Base-by-base conservation (phyloP, 768 basidiomycete species). In the Asterophora parasitica region DNA sequence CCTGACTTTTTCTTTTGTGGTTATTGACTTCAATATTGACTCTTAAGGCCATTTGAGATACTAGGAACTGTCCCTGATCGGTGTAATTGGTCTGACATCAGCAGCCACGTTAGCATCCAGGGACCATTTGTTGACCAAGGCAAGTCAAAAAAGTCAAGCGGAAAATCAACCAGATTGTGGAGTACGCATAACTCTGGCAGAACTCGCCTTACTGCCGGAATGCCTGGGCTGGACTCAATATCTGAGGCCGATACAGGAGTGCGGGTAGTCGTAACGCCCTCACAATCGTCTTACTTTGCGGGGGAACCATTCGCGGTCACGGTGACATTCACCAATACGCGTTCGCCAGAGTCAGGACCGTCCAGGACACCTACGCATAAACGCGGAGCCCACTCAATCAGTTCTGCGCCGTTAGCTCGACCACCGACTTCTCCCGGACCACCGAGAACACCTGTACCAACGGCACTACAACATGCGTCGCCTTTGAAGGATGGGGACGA, bases 241-340 rank as follows among this genome's bases (percentile, higher is more conserved):
- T 53, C 46, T 37, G 66, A 66, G 42, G 44, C 57, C 39, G 79
- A 79, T 42, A 70, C 77, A 11, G 73, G 74, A 35, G 74, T 90
- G 4, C 81, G 84, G 31, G 81, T 90, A 32, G 76, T 80, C 20
- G 83, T 88, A 16, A 77, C 78, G 0, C 94, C 94, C 1, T 75
- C 87, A 0, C 87, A 92, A 52, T 86, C 90, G 0, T 89, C 92
- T 0, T 97, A 87, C 68, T 97, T 94, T 63, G 91, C 94, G 0
- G 94, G 94, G 48, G 94, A 97, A 65, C 71, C 78, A 0, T 91
- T 95, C 66, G 73, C 82, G 2, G 90, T 89, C 10, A 85, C 82
- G 3, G 82, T 97, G 55, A 86, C 88, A 0, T 92, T 96, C 65
- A 85, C 87, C 42, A 96, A 95, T 62, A 84, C 82, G 4, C 81